Base-by-base conservation (phyloP, 768 basidiomycete species). In the Lactifluus volemus region DNA sequence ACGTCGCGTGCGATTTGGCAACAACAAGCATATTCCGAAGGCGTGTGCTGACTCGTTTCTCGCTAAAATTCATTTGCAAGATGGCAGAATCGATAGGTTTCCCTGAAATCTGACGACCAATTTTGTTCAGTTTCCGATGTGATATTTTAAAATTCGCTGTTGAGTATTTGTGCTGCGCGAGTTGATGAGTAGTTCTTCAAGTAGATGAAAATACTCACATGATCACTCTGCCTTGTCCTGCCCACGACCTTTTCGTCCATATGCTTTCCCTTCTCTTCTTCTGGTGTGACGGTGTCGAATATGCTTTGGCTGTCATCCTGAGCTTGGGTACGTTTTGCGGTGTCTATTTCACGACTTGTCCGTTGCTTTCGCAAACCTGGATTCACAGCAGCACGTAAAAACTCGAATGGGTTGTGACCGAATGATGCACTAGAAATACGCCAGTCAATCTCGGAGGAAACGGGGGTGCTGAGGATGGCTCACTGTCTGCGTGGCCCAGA, bases 21-120 rank as follows among this genome's bases (percentile, higher is more conserved):
- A 89, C 83, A 12, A 83, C 84, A 49, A 98, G 80, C 82, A 92
- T 92, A 67, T 86, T 89, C 81, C 92, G 86, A 60, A 99, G 84
- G 62, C 92, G 85, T 50, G 77, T 80, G 65, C 91, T 86, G 14
- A 89, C 92, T 25, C 92, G 82, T 75, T 99, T 99, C 72, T 95
- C 88, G 64, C 89, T 92, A 73, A 97, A 98, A 71, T 89, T 83
- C 91, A 98, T 95, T 68, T 99, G 96, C 59, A 98, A 77, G 70
- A 99, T 96, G 39, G 96, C 96, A 66, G 87, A 84, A 75, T 98
- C 95, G 61, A 98, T 87, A 17, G 95, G 94, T 67, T 92, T 88
- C 19, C 91, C 89, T 2, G 90, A 80, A 64, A 99, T 89, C 72
- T 97, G 92, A 34, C 84, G 80, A 9, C 85, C 88, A 45, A 99